phyloP scores from a whole-genome alignment of 2,329 filamentous ascomycete species.

The Curvularia sp. region DNA sequence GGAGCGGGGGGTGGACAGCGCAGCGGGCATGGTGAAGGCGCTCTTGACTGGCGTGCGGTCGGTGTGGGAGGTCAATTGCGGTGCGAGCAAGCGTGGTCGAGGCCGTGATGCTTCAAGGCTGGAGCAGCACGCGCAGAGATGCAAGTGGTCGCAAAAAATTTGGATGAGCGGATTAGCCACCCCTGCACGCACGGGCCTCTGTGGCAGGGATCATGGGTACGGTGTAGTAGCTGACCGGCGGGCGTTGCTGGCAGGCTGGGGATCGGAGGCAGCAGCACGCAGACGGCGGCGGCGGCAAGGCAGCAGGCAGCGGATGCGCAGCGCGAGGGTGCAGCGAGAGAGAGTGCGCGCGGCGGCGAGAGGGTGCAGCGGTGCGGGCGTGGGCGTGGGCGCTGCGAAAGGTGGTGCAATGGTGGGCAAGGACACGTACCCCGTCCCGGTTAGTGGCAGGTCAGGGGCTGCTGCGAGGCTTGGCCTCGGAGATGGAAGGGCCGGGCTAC shows the following conservation, averaged over 20 bases:
- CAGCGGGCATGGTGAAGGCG: constrained; percentile 41
- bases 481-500: constrained; percentile 31
- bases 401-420: constrained; percentile 18
- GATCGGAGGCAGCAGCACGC: neutral
- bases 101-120: constrained; percentile 29
- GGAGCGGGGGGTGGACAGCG: constrained; percentile 33
- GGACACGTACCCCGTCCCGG: constrained; percentile 24
- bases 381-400: neutral
- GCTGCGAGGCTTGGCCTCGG: constrained; percentile 35
- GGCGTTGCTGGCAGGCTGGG: constrained; percentile 4
- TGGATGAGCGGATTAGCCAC: constrained; percentile 23
- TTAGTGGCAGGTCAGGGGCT: constrained; percentile 37
- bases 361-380: neutral
- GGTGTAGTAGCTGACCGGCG: constrained; percentile 7
- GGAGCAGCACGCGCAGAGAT: constrained; percentile 29
- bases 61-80: neutral
- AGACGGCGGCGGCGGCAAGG: neutral
- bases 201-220: constrained; percentile 19
- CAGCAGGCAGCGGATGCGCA: neutral
- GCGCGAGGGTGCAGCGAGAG: no score
- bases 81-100: constrained; percentile 4
- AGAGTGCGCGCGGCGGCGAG: neutral
- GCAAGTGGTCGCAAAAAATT: constrained; percentile 27
- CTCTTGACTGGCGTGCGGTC: neutral
- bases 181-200: constrained; percentile 18